phyloP scores from a whole-genome alignment of 2,329 filamentous ascomycete species.

The Cladosporium phlei region DNA sequence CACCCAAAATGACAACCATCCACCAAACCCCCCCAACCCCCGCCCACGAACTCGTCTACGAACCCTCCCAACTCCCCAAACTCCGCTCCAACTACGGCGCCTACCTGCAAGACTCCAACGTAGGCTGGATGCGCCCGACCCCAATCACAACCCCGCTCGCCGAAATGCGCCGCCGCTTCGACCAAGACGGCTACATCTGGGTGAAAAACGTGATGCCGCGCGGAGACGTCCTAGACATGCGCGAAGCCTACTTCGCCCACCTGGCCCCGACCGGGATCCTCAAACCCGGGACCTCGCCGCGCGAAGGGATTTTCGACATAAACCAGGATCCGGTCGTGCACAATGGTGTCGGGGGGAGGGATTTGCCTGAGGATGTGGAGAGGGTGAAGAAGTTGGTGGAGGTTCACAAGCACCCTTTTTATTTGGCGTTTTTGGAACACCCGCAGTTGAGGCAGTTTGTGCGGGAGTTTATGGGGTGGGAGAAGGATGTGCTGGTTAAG shows the following conservation, averaged over 20 bases:
- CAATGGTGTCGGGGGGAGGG: slow-evolving; percentile 24
- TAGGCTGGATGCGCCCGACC: slow-evolving; percentile 34
- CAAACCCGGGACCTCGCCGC: slow-evolving; percentile 34
- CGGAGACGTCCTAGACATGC: slow-evolving; percentile 39
- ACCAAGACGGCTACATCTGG: slow-evolving; percentile 40
- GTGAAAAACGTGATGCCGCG: slow-evolving; percentile 40
- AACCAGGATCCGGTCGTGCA: slow-evolving; percentile 30
- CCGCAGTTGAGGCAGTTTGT: slow-evolving; percentile 34
- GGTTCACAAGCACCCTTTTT: slow-evolving; percentile 32
- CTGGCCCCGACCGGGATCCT: slow-evolving; percentile 38
- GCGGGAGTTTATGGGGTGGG: slow-evolving; percentile 35
- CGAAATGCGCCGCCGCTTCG: slow-evolving; percentile 36
- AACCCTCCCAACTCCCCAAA: slow-evolving; percentile 23
- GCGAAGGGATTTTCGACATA: slow-evolving; percentile 41
- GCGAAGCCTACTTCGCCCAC: slow-evolving; percentile 38
- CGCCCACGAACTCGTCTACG: slow-evolving; percentile 24
- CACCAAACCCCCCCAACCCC: slow-evolving; percentile 19
- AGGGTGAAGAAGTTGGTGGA: slow-evolving; percentile 27
- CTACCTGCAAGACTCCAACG: slow-evolving; percentile 22
- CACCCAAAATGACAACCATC: slow-evolving; percentile 20
- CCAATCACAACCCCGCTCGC: slow-evolving; percentile 33
- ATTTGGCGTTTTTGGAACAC: slow-evolving; percentile 34
- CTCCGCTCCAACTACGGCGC: slow-evolving; percentile 28
- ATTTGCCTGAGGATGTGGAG: slow-evolving; percentile 27
- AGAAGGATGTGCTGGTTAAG: slow-evolving; percentile 31